Base-by-base conservation (phyloP, 2,329 filamentous ascomycete genomes). In the Fusarium pseudonygamai region DNA sequence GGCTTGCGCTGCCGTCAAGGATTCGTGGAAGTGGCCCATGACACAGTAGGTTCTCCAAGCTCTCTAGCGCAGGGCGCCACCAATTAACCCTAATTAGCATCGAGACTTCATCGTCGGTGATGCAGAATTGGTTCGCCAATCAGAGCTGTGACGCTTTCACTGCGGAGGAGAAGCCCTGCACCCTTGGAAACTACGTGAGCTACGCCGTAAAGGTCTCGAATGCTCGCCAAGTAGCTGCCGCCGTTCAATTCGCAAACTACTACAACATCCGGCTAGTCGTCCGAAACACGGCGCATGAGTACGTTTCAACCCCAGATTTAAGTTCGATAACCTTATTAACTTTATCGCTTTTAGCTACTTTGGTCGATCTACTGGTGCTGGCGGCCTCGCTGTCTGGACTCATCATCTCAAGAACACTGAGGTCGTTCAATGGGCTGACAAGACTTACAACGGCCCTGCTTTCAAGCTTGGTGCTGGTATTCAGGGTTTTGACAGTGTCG, bases 391-490 rank as follows among this genome's bases (percentile, higher is more conserved):
- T 22, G 72, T 84, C 40, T 84, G 82, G 80, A 84, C 80, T 10
- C 81, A 84, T 68, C 71, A 79, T 63, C 73, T 85, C 60, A 84
- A 85, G 77, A 74, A 81, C 30, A 82, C 85, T 32, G 65, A 84
- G 30, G 83, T 86, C 71, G 76, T 83, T 28, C 39, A 63, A 39
- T 63, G 53, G 52, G 34, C 34, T 7, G 52, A 59, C 20, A 43
- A 30, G n/a, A 20, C 28, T 4, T 63, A 63, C 42, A 60, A 11
- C 20, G 60, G 60, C 28, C 55, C 55, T n/a, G 60, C 60, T 28
- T 43, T 62, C 26, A 46, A 46, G 32, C 75, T 91, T 36, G 87
- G 85, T 6, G 85, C 89, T 9, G 89, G 89, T 42, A 83, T 90
- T 1, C 82, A 85, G 46, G 87, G 82, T 0, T 82, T 78, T 30